Conservation (phyloP, 2,329 filamentous ascomycete species). For the Penicillium decumbens region DNA sequence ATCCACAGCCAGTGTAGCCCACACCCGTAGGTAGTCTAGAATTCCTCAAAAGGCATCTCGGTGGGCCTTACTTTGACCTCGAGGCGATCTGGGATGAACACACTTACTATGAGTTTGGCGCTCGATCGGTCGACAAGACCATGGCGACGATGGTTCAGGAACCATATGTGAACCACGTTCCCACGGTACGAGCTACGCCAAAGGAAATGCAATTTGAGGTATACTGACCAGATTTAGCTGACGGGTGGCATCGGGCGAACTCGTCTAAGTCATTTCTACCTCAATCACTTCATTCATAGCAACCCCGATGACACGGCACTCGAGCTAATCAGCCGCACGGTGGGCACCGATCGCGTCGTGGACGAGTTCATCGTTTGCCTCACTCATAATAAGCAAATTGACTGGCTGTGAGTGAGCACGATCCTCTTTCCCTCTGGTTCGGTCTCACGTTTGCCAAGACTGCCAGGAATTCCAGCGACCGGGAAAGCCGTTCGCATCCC, state of each 20-base stretch:
- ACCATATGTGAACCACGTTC: conserved; percentile 74
- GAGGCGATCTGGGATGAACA: conserved; percentile 78
- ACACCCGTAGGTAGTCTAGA: conserved; percentile 62
- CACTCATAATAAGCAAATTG: conserved; percentile 59
- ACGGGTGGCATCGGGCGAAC: conserved; percentile 66
- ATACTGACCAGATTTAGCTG: conserved; percentile 35
- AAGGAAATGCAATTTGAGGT: not conserved
- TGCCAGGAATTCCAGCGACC: conserved; percentile 59
- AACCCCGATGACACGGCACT: conserved; percentile 65
- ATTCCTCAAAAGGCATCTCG: conserved; percentile 60
- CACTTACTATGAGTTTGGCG: conserved; percentile 64
- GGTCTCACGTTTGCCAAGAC: conserved; percentile 29
- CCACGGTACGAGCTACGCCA: conserved; percentile 50
- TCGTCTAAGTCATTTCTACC: conserved; percentile 63
- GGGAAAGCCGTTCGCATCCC: conserved; percentile 54
- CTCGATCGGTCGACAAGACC: conserved; percentile 64
- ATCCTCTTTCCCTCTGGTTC: not conserved
- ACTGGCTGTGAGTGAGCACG: conserved; percentile 59
- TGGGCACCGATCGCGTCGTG: conserved; percentile 67
- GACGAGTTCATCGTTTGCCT: conserved; percentile 66
- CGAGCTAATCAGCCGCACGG: conserved; percentile 65
- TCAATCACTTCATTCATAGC: conserved; percentile 67
- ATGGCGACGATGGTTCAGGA: conserved; percentile 79
- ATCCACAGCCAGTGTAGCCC: conserved; percentile 55
- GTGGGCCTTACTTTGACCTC: conserved; percentile 66